Evolutionary conservation across 169 alveolate species (phyloP), one percentile per base, ranked within the genome.

Genomic region (Plasmodium gallinaceum): DNA sequence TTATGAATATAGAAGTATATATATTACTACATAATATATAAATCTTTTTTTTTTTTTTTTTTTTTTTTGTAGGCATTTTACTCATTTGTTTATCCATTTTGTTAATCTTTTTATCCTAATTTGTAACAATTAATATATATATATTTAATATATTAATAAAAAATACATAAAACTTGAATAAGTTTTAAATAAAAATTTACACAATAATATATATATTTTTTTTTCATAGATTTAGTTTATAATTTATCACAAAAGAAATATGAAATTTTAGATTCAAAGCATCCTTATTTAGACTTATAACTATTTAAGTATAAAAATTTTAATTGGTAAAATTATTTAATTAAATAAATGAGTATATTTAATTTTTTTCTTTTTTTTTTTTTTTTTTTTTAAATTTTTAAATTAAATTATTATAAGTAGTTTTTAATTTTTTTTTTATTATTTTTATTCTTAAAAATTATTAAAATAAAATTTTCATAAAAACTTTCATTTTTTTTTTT

Each of bases 21-120:
- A 26, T 18, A 0, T 32, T 18, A 10, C 9, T 64, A 3, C 20
- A 12, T 16, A 14, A 3, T 18, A 12, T 16, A 14, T 7, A 7
- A 12, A 51, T 48, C 61, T 20, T 45, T 22, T 88, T 16, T 46
- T 88, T 65, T 69, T 62, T 73, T 12, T 12, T 26, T 26, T 1
- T 61, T 69, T 26, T 39, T 68, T 58, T 74, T 16, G 14, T 42
- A 74, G 91, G 61, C 91, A 83, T 32, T 83, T 68, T 37, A 83
- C 91, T 46, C 91, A 83, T 45, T 46, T 83, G 85, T 83, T 57
- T 16, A 52, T 83, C 32, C 91, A 83, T 62, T 83, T 68, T 52
- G 26, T 26, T 22, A 83, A 83, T 45, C 86, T 83, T 68, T 51
- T 12, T 18, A 83, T 83, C 10, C 69, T 83, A 58, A 83, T 83